Base-by-base conservation (phyloP, 2,329 filamentous ascomycete species). In the Colletotrichum sp. region DNA sequence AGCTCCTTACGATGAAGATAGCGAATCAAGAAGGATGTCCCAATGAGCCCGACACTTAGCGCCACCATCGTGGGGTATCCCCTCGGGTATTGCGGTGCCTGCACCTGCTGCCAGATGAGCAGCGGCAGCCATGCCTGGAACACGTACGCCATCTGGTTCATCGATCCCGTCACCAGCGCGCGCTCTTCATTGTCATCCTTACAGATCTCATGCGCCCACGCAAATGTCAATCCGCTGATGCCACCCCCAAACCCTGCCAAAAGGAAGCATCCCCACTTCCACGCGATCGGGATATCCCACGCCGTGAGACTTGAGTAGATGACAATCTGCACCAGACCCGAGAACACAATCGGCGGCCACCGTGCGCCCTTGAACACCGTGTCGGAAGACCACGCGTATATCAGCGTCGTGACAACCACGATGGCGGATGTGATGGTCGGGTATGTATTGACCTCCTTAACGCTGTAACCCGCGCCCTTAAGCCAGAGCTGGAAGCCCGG, bases 111-210 rank as follows among this genome's bases (percentile, higher is more conserved):
- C 92, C 92, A 94, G 12, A 93, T 88, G 10, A 93, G 80, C 36
- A 93, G 86, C 8, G 93, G 93, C 57, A 95, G 81, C 93, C 93
- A 94, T 0, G 92, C 91, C 80, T 94, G 92, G 59, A 95, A 83
- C 2, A 94, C 92, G 75, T 94, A 94, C 0, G 92, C 92, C 85
- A 94, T 89, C 80, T 93, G 89, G 75, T 94, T 94, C 91, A 94
- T 94, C 18, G 87, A 84, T 0, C 87, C 93, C 1, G 93, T 88
- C 1, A 94, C 92, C 6, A 95, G 84, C 0, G 93, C 92, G 12
- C 92, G 86, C 83, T 94, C 93, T 81, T 94, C 92, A 71, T 92
- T 89, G 75, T 89, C 87, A 13, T 85, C 86, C 48, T 82, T 83
- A 79, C 87, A 89, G 57, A 89, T 88, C 79, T 89, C 88, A 74